phyloP scores from a whole-genome alignment of 148 eudicot genomes.

The Amaranthus hypochondriacus region DNA sequence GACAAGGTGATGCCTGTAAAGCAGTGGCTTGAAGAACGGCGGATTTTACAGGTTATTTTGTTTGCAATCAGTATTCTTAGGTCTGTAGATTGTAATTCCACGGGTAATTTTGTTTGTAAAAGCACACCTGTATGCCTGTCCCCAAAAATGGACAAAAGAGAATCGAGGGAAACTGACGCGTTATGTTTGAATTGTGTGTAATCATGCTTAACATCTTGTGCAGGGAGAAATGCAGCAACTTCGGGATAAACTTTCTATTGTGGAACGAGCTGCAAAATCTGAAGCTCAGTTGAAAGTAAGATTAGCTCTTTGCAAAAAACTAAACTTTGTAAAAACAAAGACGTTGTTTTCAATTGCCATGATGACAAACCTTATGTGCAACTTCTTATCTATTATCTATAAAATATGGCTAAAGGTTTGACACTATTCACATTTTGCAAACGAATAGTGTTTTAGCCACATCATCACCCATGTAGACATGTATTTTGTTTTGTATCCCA shows the following conservation, averaged over 20 bases:
- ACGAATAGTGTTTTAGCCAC: no score
- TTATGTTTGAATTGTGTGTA: background rate
- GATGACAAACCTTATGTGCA: no score
- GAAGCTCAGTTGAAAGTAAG: constrained; percentile 91
- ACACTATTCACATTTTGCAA: no score
- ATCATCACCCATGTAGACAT: no score
- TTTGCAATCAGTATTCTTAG: background rate
- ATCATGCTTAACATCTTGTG: background rate
- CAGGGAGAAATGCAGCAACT: constrained; percentile 94
- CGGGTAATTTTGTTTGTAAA: no score
- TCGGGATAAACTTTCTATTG: constrained; percentile 69
- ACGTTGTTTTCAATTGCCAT: no score
- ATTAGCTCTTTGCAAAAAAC: background rate
- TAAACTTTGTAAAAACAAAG: no score
- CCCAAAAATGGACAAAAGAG: background rate
- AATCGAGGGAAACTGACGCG: background rate
- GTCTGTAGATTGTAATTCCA: background rate
- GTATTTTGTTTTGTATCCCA: no score
- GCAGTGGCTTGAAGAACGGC: constrained; percentile 98
- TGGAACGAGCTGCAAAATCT: constrained; percentile 90
- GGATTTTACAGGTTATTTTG: constrained; percentile 60
- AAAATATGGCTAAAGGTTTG: no score
- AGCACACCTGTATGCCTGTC: background rate
- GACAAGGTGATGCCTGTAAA: constrained; percentile 99
- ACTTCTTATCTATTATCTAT: no score